Percentiles rank a stretch among this genome's conserved stretches.
Conservation (phyloP, 2,329 filamentous ascomycete genomes). For the Colletotrichum brevisporum region DNA sequence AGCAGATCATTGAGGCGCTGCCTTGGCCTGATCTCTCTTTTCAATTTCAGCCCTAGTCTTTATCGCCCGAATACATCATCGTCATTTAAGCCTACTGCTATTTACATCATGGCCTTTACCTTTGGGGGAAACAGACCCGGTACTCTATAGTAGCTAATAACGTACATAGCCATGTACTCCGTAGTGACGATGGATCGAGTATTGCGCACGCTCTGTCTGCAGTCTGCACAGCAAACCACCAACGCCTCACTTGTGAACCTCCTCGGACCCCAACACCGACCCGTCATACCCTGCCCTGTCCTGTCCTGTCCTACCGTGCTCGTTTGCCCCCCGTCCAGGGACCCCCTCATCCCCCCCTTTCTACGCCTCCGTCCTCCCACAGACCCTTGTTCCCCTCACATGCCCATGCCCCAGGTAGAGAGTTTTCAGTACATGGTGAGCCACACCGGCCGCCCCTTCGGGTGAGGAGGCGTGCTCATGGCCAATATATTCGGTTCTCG, state of each 20-base stretch:
- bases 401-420: constrained; percentile 28
- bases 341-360: constrained; percentile 24
- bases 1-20: constrained; percentile 39
- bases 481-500: constrained; percentile 14
- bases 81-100: neutral
- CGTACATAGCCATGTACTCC: too few relatives aligned
- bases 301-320: constrained; percentile 16
- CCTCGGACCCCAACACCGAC: constrained; percentile 11
- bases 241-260: neutral
- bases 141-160: too few relatives aligned
- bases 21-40: constrained; percentile 16
- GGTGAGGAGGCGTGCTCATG: constrained; percentile 9
- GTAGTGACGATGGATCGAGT: too few relatives aligned
- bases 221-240: neutral
- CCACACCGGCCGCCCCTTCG: constrained; percentile 17
- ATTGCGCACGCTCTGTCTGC: too few relatives aligned
- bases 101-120: too few relatives aligned
- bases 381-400: constrained; percentile 12
- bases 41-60: constrained; percentile 30
- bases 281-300: constrained; percentile 12
- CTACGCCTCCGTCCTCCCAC: constrained; percentile 6
- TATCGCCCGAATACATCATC: constrained; percentile 16
- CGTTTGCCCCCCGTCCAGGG: constrained; percentile 15
- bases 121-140: too few relatives aligned
- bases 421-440: constrained; percentile 17